Conservation (phyloP, 305 asterid genomes). For the Fraxinus sp. region DNA sequence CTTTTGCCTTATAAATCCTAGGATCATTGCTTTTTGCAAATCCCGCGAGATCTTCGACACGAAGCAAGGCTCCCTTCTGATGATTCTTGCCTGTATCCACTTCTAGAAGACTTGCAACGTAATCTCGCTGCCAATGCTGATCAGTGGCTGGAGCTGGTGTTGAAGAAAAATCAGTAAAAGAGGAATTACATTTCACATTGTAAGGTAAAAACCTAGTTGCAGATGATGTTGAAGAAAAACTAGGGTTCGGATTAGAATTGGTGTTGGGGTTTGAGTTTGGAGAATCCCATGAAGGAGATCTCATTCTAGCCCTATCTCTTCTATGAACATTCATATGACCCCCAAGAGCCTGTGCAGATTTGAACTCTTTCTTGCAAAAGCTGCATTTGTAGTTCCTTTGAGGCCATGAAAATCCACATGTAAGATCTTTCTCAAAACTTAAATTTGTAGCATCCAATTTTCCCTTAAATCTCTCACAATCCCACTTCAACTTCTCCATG, state of each 20-base stretch:
- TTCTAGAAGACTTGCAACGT: not conserved
- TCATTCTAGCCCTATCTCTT: conserved; percentile 58
- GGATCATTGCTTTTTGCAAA: conserved; percentile 32
- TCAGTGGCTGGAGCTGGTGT: conserved; percentile 18
- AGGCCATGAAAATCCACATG: conserved; percentile 52
- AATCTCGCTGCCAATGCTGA: not conserved
- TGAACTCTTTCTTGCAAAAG: conserved; percentile 67
- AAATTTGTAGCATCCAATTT: conserved; percentile 31
- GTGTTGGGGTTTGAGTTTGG: conserved; percentile 6
- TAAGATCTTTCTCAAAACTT: conserved; percentile 46
- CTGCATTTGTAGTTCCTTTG: conserved; percentile 54
- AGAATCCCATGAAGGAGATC: conserved; percentile 38
- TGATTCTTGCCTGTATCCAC: conserved; percentile 21
- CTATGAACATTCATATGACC: conserved; percentile 70
- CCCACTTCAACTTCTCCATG: conserved; percentile 44
- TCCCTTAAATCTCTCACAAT: conserved; percentile 25
- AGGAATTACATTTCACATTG: conserved; percentile 2
- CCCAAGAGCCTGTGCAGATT: conserved; percentile 66
- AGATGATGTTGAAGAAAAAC: conserved; percentile 18
- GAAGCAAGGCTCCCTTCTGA: conserved; percentile 27
- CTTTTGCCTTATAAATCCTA: conserved; percentile 43
- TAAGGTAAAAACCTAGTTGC: conserved; percentile 26
- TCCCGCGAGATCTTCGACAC: conserved; percentile 9
- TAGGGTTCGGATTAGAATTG: conserved; percentile 28
- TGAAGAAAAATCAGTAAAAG: not conserved